Base-by-base conservation (phyloP, 495 filamentous ascomycete species). In the Chlorociboria aeruginascens region DNA sequence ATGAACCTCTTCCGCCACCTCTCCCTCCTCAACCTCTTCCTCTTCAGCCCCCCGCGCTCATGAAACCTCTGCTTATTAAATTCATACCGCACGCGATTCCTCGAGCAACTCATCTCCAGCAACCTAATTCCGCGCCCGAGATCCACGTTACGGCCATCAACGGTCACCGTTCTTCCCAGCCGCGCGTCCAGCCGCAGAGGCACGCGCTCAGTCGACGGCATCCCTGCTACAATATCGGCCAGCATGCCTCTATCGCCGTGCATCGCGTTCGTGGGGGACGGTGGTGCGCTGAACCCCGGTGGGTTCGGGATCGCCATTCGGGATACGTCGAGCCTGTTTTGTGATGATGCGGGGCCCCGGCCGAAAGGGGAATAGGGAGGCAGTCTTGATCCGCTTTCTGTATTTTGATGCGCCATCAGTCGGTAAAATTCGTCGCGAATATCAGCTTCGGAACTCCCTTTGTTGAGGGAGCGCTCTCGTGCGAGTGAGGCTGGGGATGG, bases 31-130 rank as follows among this genome's bases (percentile, higher is more conserved):
- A 83, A 58, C 56, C 85, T 71, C 73, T 88, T 89, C 61, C 79
- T 69, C 73, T 86, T 86, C 61, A 85, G 58, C 3, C 82, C 83
- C 2, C 74, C 71, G 40, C 83, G 64, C 68, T 89, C 86, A 61
- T 90, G 79, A 50, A 75, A 83, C 48, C 69, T 62, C 64, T 89
- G 82, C 49, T 33, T 45, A 3, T 48, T 40, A 36, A 65, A 57
- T 58, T 84, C 76, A 3, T 16, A 8, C 53, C 53, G 62, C 14
- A 89, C 62, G 11, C 52, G 66, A 58, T 89, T 89, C 47, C 63
- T 59, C 36, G 55, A 40, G 42, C 69, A 62, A 36, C 71, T 51
- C 11, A 62, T 52, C 9, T 71, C 65, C 43, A 90, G 54, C 38
- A 66, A 56, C 42, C 59, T 57, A 43, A 89, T 65, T 0, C 74